Base-by-base conservation (phyloP, 2,329 filamentous ascomycete genomes). In the Colletotrichum navitas region DNA sequence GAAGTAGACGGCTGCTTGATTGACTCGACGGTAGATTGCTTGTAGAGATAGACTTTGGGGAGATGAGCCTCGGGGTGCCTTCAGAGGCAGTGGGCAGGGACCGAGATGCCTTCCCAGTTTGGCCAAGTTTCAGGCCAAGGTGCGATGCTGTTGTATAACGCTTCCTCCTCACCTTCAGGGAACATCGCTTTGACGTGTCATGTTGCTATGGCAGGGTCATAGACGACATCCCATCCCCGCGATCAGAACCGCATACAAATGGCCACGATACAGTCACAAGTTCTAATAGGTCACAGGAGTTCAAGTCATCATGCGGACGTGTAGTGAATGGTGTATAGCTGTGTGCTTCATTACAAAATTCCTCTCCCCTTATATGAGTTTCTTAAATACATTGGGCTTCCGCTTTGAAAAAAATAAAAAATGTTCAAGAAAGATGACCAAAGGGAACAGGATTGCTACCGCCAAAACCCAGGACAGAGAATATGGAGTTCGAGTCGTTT, bases 261-360 rank as follows among this genome's bases (percentile, higher is more conserved):
- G 21, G 55, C 45, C 26, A n/a, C 2, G 5, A 2, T 5, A n/a
- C 24, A 26, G 12, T n/a, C 41, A 24, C 21, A 21, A 10, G 39
- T 5, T 12, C 39, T 18, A n/a, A 12, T 29, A 29, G 29, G 29
- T 24, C 29, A 34, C 14, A 6, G 11, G 16, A 21, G 7, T 12
- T 45, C 39, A 8, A 29, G n/a, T 6, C 14, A n/a, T 14, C 24
- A 32, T 43, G 29, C 47, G 16, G 63, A 56, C 12, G 8, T 39
- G 7, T 21, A 41, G 47, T 34, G 26, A 64, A 21, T 55, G 32
- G 45, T 71, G 24, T n/a, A 54, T 71, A 63, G 65, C 65, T 68
- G 51, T 68, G 59, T 71, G 59, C 68, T 64, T 71, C 65, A 63
- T 71, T 68, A 71, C 68, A 24, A 45, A 63, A 29, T 36, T 5